Base-by-base conservation (phyloP, 1,284 basidiomycete species). In the Sporisorium scitamineum region DNA sequence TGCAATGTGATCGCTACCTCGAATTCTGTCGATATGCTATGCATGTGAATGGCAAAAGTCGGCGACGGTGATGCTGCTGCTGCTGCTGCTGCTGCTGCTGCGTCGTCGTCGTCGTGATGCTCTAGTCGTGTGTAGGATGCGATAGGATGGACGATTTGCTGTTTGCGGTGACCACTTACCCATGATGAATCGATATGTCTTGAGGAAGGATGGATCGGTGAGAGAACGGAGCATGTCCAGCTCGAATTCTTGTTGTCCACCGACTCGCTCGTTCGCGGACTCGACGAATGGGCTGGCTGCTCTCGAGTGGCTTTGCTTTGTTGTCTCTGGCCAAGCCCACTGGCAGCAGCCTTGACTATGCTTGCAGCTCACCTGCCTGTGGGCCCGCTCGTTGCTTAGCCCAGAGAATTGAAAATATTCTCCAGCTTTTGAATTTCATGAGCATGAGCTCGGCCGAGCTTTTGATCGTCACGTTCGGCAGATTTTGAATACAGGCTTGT, bases 111-210 rank as follows among this genome's bases (percentile, higher is more conserved):
- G 52, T 53, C 18, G 52, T 42, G 48, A 39, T 54, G 57, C 54
- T 39, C 41, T 18, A n/a, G 27, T 45, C 47, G 26, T 48, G 37
- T 56, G 26, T 31, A 41, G 58, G 50, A 57, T 59, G 63, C 54
- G 63, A 67, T 58, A 57, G 63, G 50, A 72, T 50, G 27, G 58
- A 44, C 34, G 42, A 41, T 53, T 54, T 68, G 65, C 50, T 65
- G 65, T 39, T 74, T 59, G 44, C 47, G 66, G 52, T 69, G 71
- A 59, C 56, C 54, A 74, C 71, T 74, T 74, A 74, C 71, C 71
- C 71, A 74, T 74, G 71, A 74, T 74, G 65, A 69, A 69, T 74
- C 66, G 71, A 74, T 74, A 74, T 74, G 71, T 74, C 71, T 74
- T 74, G 71, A 74, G 65, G 71, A 69, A 74, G 71, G 71, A 74